phyloP scores from a whole-genome alignment of 768 basidiomycete species.

The Mycena galopus region DNA sequence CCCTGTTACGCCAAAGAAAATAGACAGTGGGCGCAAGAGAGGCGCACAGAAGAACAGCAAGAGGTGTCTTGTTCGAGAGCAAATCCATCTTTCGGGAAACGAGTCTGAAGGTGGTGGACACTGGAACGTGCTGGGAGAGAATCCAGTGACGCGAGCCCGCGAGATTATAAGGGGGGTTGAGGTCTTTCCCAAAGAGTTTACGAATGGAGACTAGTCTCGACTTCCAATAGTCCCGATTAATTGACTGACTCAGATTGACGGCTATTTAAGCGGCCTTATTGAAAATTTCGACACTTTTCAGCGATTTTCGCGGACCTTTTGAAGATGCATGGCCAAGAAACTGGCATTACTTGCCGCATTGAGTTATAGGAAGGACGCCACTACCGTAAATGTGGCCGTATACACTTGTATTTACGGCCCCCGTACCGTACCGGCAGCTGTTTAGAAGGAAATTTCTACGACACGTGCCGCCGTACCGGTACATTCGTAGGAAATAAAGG shows the following conservation, averaged over 20 bases:
- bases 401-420: no score
- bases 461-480: not conserved
- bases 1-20: constrained; percentile 6
- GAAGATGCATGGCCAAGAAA: not conserved
- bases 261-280: not conserved
- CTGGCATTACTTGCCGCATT: not conserved
- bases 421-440: no score
- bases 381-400: not conserved
- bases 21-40: constrained; percentile 6
- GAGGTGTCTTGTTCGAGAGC: not conserved
- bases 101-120: constrained; percentile 14
- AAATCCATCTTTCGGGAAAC: constrained; percentile 5
- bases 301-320: not conserved
- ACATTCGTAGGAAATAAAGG: constrained; percentile 4
- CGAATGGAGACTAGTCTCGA: constrained; percentile 2
- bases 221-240: not conserved
- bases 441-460: no score
- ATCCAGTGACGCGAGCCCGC: constrained; percentile 11
- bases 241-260: constrained; percentile 1
- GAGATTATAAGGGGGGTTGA: constrained; percentile 6
- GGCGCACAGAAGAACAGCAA: constrained; percentile 6
- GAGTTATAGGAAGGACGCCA: constrained; percentile 6
- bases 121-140: constrained; percentile 8
- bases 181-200: constrained; percentile 1
- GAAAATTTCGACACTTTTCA: not conserved